phyloP scores from a whole-genome alignment of 2,329 filamentous ascomycete genomes.

The Fragosphaeria purpurea region DNA sequence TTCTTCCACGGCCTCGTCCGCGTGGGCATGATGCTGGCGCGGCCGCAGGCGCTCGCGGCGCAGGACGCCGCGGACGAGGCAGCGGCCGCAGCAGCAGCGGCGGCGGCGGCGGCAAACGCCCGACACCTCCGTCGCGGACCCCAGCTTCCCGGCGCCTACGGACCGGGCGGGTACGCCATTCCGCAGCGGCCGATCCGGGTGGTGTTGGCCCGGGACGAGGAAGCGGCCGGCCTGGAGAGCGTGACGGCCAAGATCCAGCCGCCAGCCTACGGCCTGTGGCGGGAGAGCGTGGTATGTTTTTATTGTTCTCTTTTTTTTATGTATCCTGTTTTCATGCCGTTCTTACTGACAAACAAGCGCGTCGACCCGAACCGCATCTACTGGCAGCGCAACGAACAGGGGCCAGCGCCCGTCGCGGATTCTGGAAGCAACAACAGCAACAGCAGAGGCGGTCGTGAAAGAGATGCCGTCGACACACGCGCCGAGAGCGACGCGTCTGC shows the following conservation, averaged over 20 bases:
- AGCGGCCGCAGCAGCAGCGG: constrained; percentile 2
- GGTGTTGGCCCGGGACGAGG: constrained; percentile 64
- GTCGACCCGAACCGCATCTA: constrained; percentile 73
- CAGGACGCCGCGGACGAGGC: too few relatives aligned
- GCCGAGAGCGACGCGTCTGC: too few relatives aligned
- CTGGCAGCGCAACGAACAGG: constrained; percentile 57
- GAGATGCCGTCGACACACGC: too few relatives aligned
- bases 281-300: constrained; percentile 64
- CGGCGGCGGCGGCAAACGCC: constrained; percentile 21
- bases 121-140: constrained; percentile 15
- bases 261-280: constrained; percentile 78
- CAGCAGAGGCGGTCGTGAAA: constrained; percentile 13
- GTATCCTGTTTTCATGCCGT: too few relatives aligned
- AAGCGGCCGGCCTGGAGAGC: constrained; percentile 47
- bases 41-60: constrained; percentile 25
- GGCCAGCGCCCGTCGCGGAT: constrained; percentile 1
- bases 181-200: constrained; percentile 68
- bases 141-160: constrained; percentile 34
- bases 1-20: constrained; percentile 73
- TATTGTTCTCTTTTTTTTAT: not conserved
- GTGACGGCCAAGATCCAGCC: constrained; percentile 53
- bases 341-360: constrained; percentile 33
- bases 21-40: constrained; percentile 56
- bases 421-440: not conserved
- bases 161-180: constrained; percentile 55